Conservation (phyloP, 2,329 filamentous ascomycete genomes). For the Botryotinia convoluta region DNA sequence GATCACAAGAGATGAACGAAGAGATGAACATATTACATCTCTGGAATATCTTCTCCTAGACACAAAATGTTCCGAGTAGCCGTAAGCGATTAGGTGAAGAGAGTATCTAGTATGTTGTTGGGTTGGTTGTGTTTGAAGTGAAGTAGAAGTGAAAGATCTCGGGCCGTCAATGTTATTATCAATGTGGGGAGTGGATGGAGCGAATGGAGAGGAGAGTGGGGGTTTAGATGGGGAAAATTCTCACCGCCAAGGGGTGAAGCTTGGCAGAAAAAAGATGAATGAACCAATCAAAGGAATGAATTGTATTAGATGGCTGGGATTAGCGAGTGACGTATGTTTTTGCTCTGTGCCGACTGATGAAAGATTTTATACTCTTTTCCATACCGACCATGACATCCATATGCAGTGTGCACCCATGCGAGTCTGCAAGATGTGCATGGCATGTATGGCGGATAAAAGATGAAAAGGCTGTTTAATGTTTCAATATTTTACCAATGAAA, state of each 20-base stretch:
- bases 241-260: conserved; percentile 5
- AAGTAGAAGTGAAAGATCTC: not conserved
- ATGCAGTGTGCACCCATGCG: not conserved
- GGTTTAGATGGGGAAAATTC: not conserved
- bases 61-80: not conserved
- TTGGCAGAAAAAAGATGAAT: not conserved
- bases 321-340: conserved; percentile 1
- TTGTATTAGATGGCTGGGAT: not conserved
- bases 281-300: not conserved
- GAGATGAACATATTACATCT: not conserved
- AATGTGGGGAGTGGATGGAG: not conserved
- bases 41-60: not conserved
- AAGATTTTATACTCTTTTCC: not conserved
- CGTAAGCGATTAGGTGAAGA: not conserved
- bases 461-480: no score
- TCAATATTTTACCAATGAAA: no score
- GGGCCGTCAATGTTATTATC: not conserved
- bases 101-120: not conserved
- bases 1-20: not conserved
- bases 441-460: not conserved
- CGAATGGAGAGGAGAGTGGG: not conserved
- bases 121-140: not conserved
- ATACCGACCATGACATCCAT: not conserved
- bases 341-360: not conserved
- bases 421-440: not conserved